Evolutionary conservation across 2,329 filamentous ascomycete genomes (phyloP).

Genomic region (Talaromyces sp.): DNA sequence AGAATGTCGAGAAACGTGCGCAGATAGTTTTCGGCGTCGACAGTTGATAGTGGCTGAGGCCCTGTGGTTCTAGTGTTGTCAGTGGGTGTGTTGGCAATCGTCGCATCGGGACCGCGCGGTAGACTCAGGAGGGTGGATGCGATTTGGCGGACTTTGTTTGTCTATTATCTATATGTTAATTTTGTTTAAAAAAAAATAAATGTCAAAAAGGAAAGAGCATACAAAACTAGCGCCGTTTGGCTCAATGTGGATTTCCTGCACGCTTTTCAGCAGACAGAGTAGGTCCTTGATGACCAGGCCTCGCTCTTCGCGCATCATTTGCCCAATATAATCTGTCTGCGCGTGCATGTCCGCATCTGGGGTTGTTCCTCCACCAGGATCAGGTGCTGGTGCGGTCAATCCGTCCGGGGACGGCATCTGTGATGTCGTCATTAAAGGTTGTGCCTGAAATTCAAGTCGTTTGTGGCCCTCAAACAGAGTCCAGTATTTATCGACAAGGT

Average conservation of each 20-base stretch:
- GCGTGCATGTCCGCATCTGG: conserved; percentile 31
- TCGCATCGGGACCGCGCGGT: conserved; percentile 38
- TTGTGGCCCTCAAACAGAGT: conserved; percentile 64
- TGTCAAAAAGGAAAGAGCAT: conserved; percentile 29
- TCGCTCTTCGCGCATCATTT: conserved; percentile 68
- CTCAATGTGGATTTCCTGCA: conserved; percentile 82
- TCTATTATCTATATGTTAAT: conserved; percentile 38
- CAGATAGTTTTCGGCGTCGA: conserved; percentile 66
- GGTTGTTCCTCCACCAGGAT: conserved; percentile 19
- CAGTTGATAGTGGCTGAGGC: conserved; percentile 26
- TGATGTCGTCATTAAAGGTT: conserved; percentile 8
- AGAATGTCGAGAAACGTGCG: conserved; percentile 69
- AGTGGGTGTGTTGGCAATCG: background rate
- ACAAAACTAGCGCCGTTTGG: conserved; percentile 62
- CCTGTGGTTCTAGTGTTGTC: conserved; percentile 15
- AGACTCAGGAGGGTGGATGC: conserved; percentile 72
- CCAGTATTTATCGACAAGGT: conserved; percentile 82
- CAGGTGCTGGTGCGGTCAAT: conserved; percentile 15
- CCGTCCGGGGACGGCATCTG: conserved; percentile 14
- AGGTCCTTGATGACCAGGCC: conserved; percentile 79
- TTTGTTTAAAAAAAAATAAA: no score
- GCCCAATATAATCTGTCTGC: conserved; percentile 49
- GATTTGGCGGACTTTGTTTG: conserved; percentile 79
- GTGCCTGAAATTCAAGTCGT: conserved; percentile 16
- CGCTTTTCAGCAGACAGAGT: conserved; percentile 67